These are phyloP conservation scores for Stachybotrys chlorohalonatus DNA, from an alignment of 2,329 filamentous ascomycete genomes.

Conservation along the genomic window DNA sequence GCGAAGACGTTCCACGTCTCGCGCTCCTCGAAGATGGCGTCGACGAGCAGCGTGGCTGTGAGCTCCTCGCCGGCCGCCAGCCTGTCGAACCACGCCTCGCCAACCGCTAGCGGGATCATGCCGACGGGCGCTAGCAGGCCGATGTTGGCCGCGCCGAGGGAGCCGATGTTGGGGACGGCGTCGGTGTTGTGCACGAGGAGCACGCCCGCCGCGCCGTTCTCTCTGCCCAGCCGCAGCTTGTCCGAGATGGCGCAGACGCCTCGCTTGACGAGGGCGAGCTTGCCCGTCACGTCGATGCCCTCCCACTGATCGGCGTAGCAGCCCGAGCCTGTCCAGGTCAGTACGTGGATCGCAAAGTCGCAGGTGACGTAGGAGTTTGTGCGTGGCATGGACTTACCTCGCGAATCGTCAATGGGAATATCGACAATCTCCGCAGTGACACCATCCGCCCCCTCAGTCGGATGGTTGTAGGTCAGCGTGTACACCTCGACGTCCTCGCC, in stretches of 20 bases:
- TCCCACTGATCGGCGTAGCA: slow-evolving; percentile 31
- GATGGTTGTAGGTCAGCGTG: slow-evolving; percentile 29
- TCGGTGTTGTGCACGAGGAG: slow-evolving; percentile 54
- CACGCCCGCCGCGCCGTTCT: slow-evolving; percentile 29
- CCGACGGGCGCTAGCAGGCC: slow-evolving; percentile 25
- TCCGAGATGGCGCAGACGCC: slow-evolving; percentile 29
- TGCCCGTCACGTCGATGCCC: slow-evolving; percentile 27
- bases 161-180: slow-evolving; percentile 37
- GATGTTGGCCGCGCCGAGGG: slow-evolving; percentile 23
- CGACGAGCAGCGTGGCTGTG: slow-evolving; percentile 23
- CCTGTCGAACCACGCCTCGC: slow-evolving; percentile 22
- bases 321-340: slow-evolving; percentile 11
- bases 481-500: slow-evolving; percentile 33
- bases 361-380: neutral
- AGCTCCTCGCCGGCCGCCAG: slow-evolving; percentile 23
- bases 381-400: slow-evolving; percentile 1
- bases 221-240: slow-evolving; percentile 28
- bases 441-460: slow-evolving; percentile 20
- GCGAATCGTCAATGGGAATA: slow-evolving; percentile 20
- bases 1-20: slow-evolving; percentile 31
- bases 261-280: slow-evolving; percentile 32
- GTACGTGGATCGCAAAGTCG: neutral
- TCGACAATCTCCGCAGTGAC: slow-evolving; percentile 21
- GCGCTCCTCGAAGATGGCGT: slow-evolving; percentile 25
- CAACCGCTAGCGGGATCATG: slow-evolving; percentile 24